phyloP scores from a whole-genome alignment of 805 yeast species.

The Candida boleticola region DNA sequence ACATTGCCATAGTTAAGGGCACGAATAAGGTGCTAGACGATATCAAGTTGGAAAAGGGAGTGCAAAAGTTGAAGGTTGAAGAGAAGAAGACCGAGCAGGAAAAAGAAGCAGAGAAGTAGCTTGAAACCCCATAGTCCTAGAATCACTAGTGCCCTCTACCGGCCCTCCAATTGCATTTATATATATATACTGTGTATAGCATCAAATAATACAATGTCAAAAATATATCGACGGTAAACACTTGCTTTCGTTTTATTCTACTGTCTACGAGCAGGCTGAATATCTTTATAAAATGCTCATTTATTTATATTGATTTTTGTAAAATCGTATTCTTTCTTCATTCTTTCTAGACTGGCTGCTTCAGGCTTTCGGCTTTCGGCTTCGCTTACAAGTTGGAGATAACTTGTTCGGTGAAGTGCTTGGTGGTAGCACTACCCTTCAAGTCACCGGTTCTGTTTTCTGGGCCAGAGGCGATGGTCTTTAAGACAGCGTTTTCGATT shows the following conservation, averaged over 20 bases:
- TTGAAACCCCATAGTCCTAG: too few relatives aligned
- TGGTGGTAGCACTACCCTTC: slow-evolving; percentile 87
- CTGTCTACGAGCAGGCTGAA: too few relatives aligned
- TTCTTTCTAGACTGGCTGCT: neutral
- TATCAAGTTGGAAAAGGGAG: slow-evolving; percentile 11
- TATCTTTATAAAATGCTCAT: too few relatives aligned
- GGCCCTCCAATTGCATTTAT: too few relatives aligned
- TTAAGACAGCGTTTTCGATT: slow-evolving; percentile 83
- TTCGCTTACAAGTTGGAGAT: slow-evolving; percentile 66
- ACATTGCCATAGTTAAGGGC: slow-evolving; percentile 91
- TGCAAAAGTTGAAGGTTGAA: neutral
- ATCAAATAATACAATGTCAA: too few relatives aligned
- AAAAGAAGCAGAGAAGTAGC: neutral
- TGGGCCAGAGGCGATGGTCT: slow-evolving; percentile 91
- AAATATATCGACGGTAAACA: too few relatives aligned
- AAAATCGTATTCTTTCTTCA: too few relatives aligned
- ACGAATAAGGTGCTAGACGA: slow-evolving; percentile 58
- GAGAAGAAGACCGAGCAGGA: neutral
- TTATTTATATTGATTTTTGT: too few relatives aligned
- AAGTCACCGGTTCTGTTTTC: slow-evolving; percentile 96
- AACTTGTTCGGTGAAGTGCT: slow-evolving; percentile 89
- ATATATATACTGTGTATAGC: too few relatives aligned
- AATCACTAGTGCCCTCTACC: too few relatives aligned
- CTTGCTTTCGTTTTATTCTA: too few relatives aligned
- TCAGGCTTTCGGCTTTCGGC: too few relatives aligned